These are phyloP conservation scores for Colletotrichum sp. DNA, from an alignment of 2,329 filamentous ascomycete species.

Conservation along the genomic window DNA sequence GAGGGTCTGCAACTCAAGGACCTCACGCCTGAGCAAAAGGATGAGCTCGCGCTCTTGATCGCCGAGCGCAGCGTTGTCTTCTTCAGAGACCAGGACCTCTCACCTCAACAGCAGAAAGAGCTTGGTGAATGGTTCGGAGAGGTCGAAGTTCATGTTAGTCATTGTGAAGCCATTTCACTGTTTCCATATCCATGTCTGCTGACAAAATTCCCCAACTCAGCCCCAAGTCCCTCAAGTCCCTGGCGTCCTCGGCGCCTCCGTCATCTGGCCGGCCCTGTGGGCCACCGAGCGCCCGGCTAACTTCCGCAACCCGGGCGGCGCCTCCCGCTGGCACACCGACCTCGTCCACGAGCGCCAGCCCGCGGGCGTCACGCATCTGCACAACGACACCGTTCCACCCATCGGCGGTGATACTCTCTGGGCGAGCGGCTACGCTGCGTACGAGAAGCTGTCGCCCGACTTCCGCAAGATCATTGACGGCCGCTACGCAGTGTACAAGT, in stretches of 20 bases:
- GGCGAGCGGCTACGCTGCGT: constrained; percentile 73
- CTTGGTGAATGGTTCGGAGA: constrained; percentile 69
- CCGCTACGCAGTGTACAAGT: constrained; percentile 66
- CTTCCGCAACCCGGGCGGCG: constrained; percentile 72
- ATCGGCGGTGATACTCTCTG: constrained; percentile 75
- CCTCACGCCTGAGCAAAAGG: constrained; percentile 61
- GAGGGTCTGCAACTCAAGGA: constrained; percentile 68
- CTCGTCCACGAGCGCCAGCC: constrained; percentile 75
- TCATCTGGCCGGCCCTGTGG: constrained; percentile 74
- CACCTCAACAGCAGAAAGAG: constrained; percentile 66
- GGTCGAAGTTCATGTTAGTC: constrained; percentile 70
- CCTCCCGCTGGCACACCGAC: constrained; percentile 73
- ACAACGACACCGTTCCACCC: constrained; percentile 70
- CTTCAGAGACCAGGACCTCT: constrained; percentile 66
- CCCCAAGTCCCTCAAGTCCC: constrained; percentile 76
- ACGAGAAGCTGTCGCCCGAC: constrained; percentile 73
- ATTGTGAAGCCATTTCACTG: too few relatives aligned
- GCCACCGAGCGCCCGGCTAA: constrained; percentile 64
- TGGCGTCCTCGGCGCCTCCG: constrained; percentile 66
- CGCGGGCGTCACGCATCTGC: constrained; percentile 72
- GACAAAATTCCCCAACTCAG: constrained; percentile 35
- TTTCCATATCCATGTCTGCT: neutral
- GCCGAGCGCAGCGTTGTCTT: constrained; percentile 71
- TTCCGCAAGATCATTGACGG: constrained; percentile 77
- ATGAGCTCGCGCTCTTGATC: constrained; percentile 67